phyloP scores from a whole-genome alignment of 2,329 filamentous ascomycete species.

The Chrysoporthe cubensis region DNA sequence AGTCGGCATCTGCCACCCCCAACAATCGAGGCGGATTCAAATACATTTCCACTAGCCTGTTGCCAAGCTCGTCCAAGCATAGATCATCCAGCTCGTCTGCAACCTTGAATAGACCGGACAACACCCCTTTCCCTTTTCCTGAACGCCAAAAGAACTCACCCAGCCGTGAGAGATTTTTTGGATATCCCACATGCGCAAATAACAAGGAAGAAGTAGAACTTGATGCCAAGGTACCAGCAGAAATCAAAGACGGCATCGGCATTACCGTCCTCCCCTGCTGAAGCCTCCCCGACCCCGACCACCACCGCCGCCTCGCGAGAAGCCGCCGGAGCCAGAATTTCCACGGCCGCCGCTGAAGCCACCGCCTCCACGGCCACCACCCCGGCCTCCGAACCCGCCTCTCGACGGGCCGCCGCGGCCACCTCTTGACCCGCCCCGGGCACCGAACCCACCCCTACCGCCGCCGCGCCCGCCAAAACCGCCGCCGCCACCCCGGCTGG shows the following conservation, averaged over 20 bases:
- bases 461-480: slow-evolving; percentile 50
- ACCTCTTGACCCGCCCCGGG: slow-evolving; percentile 37
- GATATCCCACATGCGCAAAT: slow-evolving; percentile 24
- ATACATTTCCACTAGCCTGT: background rate
- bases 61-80: background rate
- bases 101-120: slow-evolving; percentile 5
- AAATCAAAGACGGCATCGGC: background rate
- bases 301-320: slow-evolving; percentile 37
- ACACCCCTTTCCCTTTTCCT: slow-evolving; percentile 28
- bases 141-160: slow-evolving; percentile 27
- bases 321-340: slow-evolving; percentile 32
- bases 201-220: slow-evolving; percentile 13
- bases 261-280: slow-evolving; percentile 34
- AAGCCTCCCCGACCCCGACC: slow-evolving; percentile 40
- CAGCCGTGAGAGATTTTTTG: slow-evolving; percentile 23
- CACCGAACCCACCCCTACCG: slow-evolving; percentile 37
- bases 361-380: slow-evolving; percentile 37
- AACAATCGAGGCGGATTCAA: background rate
- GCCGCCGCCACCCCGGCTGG: slow-evolving; percentile 69
- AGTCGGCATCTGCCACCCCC: background rate
- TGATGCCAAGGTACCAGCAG: slow-evolving; percentile 10
- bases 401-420: slow-evolving; percentile 37
- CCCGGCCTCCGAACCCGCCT: slow-evolving; percentile 33
- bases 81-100: slow-evolving; percentile 15
- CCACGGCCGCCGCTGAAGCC: slow-evolving; percentile 31